A percentile compares a stretch with the other conserved stretches of the same genome.
Evolutionary conservation across 768 basidiomycete genomes (phyloP).

Genomic region (Suillus tomentosus): DNA sequence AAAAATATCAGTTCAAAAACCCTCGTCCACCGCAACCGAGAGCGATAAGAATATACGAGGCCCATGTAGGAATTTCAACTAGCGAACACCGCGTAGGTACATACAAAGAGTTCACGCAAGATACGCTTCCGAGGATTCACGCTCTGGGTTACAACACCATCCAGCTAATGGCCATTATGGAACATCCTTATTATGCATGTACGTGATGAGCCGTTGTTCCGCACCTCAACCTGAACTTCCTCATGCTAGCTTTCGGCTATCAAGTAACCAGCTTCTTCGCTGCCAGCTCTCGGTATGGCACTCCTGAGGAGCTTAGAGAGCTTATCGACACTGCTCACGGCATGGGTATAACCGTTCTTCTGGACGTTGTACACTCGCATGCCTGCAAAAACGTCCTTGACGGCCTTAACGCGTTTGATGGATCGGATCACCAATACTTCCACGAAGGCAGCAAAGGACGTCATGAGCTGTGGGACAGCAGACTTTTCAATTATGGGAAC

Average conservation of each 20-base stretch:
- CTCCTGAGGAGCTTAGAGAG: conserved; percentile 93
- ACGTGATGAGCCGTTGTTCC: conserved; percentile 28
- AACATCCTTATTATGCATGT: conserved; percentile 98
- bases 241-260: conserved; percentile 85
- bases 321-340: conserved; percentile 94
- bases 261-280: conserved; percentile 98
- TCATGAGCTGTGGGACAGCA: conserved; percentile 97
- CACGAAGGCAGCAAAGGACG: conserved; percentile 89
- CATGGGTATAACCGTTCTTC: conserved; percentile 88
- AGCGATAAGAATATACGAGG: conserved; percentile 88
- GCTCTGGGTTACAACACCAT: conserved; percentile 95
- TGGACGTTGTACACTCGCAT: conserved; percentile 98
- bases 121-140: conserved; percentile 85
- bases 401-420: conserved; percentile 94
- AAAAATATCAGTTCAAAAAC: conserved; percentile 84
- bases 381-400: conserved; percentile 97
- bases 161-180: conserved; percentile 98
- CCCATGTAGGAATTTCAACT: conserved; percentile 96
- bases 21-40: conserved; percentile 64
- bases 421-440: conserved; percentile 97
- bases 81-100: conserved; percentile 85
- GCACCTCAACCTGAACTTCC: conserved; percentile 3
- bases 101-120: conserved; percentile 91
- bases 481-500: conserved; percentile 93
- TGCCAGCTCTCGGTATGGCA: conserved; percentile 93